Evolutionary conservation across 257 asterid species (phyloP), one percentile per base, ranked within the genome.

Genomic region (Galeopsis tetrahit): DNA sequence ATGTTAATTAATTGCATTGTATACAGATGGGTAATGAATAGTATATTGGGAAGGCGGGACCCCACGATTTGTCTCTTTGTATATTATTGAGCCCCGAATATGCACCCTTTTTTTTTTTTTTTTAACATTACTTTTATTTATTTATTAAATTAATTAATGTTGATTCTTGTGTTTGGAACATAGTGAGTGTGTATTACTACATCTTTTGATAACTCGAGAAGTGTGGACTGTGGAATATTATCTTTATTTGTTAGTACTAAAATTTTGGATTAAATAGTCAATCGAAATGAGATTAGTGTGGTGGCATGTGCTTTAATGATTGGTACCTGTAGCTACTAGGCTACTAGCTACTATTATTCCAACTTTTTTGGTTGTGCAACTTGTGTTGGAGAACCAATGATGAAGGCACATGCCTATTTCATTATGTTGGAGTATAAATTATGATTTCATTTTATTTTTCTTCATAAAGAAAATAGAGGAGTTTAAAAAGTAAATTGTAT

Each of bases 221-320:
- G 51, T 38, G 2, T 38, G 43, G 43, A 38, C 43, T 68, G 31
- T 55, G 7, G 3, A 4, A 38, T 1, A 10, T 10, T n/a, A 38
- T 39, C 43, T 39, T 21, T 39, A 39, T 7, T 39, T 39, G n/a
- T n/a, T n/a, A n/a, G n/a, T n/a, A 21, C 1, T 21, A 21, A 21
- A 21, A 5, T 38, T 38, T 38, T 5, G 38, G 15, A 10, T 14
- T 42, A 40, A 0, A 9, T 15, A 21, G 40, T 28, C 42, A 7
- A 48, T 31, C 33, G 33, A 49, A 64, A 48, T 4, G 40, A 11
- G 10, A 17, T 35, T 36, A 33, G 48, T 10, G 42, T 3, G 7
- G 38, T 63, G 70, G 68, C 79, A 76, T 58, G 77, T 73, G 71
- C 32, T 62, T 55, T 13, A 69, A 73, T 80, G 52, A 73, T 73